Base-by-base conservation (phyloP, 805 yeast species). In the Cyberlindnera maritima region DNA sequence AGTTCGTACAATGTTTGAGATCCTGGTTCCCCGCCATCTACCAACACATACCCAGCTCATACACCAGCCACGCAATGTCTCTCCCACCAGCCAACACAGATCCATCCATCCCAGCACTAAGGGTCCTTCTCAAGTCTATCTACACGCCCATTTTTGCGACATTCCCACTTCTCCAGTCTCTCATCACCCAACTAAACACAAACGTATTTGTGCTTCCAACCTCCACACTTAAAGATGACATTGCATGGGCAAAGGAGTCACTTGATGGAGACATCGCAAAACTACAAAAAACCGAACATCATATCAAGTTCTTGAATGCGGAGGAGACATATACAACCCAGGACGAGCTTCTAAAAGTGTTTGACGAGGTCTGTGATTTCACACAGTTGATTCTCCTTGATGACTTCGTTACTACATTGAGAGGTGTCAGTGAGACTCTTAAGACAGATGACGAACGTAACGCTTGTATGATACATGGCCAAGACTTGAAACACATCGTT, bases 291-390 rank as follows among this genome's bases (percentile, higher is more conserved):
- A 15, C 55, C 4, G 42, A 51, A 14, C 35, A 45, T 3, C 60
- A 56, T 34, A 39, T 54, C 19, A 29, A 44, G 34, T 53, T 55
- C 44, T 21, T 56, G 18, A 47, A 39, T 17, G 58, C 58, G 1
- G 51, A 54, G 25, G 60, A 56, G 21, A 56, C 60, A 10, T 36
- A 43, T n/a, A 55, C 57, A 1, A 51, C 53, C 2, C 49, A 50
- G 31, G 48, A 44, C 10, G 60, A 56, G 31, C 39, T 56, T 14
- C 18, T 56, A 6, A 35, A 38, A 9, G 54, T 49, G 19, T 55
- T 56, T 39, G 43, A 45, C 5, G 58, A 56, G 36, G 44, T 56
- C 8, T 36, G 41, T 17, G 56, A 47, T 14, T 56, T 56, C 41
- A 50, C 50, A 6, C 48, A 51, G 28, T 14, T 43, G 40, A 40